Evolutionary conservation across 192 early-diverging fungal genomes (phyloP).

Genomic region (Coemansia nantahalensis): DNA sequence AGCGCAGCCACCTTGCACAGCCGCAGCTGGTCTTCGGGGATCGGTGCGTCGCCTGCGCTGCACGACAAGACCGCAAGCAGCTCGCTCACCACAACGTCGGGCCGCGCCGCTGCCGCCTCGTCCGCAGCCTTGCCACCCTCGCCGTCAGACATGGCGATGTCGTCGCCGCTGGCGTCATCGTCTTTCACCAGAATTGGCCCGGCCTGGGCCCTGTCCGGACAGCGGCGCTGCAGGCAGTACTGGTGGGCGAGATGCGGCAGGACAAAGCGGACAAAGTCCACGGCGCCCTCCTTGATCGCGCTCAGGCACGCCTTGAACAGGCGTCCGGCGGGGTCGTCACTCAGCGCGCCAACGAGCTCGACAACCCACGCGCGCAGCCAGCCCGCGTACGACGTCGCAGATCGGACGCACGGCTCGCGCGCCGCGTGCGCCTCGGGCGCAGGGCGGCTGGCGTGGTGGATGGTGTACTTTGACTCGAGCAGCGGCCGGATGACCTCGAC

Average conservation of each 20-base stretch:
- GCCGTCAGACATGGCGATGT: too few species aligned
- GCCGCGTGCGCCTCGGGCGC: background rate
- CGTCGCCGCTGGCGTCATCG: slow-evolving; percentile 28
- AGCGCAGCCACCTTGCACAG: slow-evolving; percentile 35
- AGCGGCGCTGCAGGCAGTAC: slow-evolving; percentile 14
- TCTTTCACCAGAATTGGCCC: slow-evolving; percentile 26
- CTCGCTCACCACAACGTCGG: slow-evolving; percentile 15
- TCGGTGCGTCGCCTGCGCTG: background rate
- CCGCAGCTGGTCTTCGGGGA: slow-evolving; percentile 35
- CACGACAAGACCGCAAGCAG: slow-evolving; percentile 27
- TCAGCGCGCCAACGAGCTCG: slow-evolving; percentile 22
- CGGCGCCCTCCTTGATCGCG: slow-evolving; percentile 35
- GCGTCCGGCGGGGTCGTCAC: slow-evolving; percentile 1
- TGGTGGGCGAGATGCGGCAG: slow-evolving; percentile 38
- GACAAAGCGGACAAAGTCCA: slow-evolving; percentile 32
- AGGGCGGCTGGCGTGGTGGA: slow-evolving; percentile 21
- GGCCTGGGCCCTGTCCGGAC: background rate
- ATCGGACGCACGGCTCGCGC: slow-evolving; percentile 19
- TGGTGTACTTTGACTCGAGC: slow-evolving; percentile 46
- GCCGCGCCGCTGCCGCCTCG: background rate
- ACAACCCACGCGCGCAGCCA: slow-evolving; percentile 44
- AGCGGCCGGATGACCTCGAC: slow-evolving; percentile 28
- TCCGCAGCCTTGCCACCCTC: background rate
- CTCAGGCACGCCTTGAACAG: slow-evolving; percentile 40
- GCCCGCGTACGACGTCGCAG: slow-evolving; percentile 7